Evolutionary conservation across 441 rosid genomes (phyloP), one percentile per base, ranked within the genome.

Genomic region (Hypseocharis bilobata): DNA sequence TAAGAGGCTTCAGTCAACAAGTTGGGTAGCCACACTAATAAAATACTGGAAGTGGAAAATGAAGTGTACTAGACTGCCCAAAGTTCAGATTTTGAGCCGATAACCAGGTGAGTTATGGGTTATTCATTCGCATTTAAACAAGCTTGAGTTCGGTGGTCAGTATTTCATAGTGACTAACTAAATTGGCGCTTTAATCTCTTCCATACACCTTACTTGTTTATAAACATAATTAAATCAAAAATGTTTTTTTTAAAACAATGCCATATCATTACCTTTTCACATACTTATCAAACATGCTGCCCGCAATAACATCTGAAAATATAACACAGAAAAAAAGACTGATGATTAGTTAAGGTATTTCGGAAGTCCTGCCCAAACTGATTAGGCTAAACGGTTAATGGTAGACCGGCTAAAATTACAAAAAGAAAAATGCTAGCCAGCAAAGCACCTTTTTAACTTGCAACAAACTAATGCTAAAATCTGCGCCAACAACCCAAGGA

Each of bases 221-320:
- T 40, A 36, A 64, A 40, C 14, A 57, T 51, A 19, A 19, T 11
- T 25, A 16, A 34, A 47, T 20, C 27, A 38, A 19, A 52, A 59
- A 29, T 14, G 23, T 11, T n/a, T 42, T 28, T 25, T 32, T 20
- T 20, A 0, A 32, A 16, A 34, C 16, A 40, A n/a, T 10, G 14
- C 25, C 29, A 36, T 42, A 34, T 45, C 28, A 61, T 72, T 76
- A 89, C 96, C 81, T 86, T 77, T 86, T 87, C 28, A 91, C 85
- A 58, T 91, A 88, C 42, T 82, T 88, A 71, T 88, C 96, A 11
- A 81, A 62, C 2, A 81, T 30, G 74, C 67, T 64, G 64, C 71
- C 86, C 0, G 85, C 96, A 30, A 66, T 66, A 56, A 84, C 94
- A 80, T 77, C 98, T 87, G 77, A 80, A 63, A 29, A 66, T 38